These are phyloP conservation scores for Moesziomyces parantarcticus DNA, from an alignment of 1,284 basidiomycete species.

Conservation along the genomic window DNA sequence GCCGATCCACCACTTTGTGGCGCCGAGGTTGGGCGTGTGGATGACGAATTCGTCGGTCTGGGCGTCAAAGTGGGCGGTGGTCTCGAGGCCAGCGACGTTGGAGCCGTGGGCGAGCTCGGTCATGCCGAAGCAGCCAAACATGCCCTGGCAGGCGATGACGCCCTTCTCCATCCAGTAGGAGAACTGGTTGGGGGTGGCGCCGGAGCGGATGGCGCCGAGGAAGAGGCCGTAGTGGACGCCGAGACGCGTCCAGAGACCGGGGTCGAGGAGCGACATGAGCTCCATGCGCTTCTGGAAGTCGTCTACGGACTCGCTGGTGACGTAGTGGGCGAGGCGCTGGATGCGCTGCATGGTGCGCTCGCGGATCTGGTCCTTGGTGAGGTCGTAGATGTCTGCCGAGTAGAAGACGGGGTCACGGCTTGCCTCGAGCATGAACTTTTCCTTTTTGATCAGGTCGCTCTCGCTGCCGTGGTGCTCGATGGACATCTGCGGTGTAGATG, in stretches of 20 bases:
- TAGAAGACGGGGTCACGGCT: constrained; percentile 72
- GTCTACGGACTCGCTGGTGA: constrained; percentile 63
- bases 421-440: constrained; percentile 70
- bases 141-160: constrained; percentile 72
- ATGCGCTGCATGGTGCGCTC: constrained; percentile 62
- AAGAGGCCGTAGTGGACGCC: constrained; percentile 73
- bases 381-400: constrained; percentile 72
- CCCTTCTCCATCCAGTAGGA: constrained; percentile 73
- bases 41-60: constrained; percentile 73
- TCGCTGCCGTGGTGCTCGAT: constrained; percentile 69
- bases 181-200: constrained; percentile 68
- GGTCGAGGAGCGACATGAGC: constrained; percentile 70
- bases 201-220: constrained; percentile 67
- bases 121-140: constrained; percentile 74
- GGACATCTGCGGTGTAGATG: constrained; percentile 54
- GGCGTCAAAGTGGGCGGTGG: constrained; percentile 73
- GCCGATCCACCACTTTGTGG: constrained; percentile 71
- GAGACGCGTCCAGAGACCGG: constrained; percentile 73
- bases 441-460: constrained; percentile 65
- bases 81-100: constrained; percentile 74
- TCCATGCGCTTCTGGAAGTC: constrained; percentile 72
- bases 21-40: constrained; percentile 70
- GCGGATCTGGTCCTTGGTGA: constrained; percentile 72
- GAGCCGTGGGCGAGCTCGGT: constrained; percentile 71
- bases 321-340: constrained; percentile 61